Evolutionary conservation across 2,329 filamentous ascomycete genomes (phyloP), one percentile per base, ranked within the genome.

Genomic region (Magnaporthiopsis rhizophila): DNA sequence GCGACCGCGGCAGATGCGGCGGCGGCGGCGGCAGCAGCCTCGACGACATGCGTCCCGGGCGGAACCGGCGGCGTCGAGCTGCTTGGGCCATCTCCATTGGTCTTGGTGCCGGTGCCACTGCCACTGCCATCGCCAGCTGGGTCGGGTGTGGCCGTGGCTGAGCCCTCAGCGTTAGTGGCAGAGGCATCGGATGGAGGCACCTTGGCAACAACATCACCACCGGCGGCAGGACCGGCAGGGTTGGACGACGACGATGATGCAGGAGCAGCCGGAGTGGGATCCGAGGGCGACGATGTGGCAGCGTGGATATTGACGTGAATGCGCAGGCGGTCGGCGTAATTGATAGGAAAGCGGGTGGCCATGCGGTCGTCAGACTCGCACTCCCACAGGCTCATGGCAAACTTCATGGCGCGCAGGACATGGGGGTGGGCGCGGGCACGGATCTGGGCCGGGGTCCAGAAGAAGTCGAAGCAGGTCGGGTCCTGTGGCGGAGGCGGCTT

Each of bases 381-480:
- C 65, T 89, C 84, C 88, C 89, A 91, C 34, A 90, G 76, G 12
- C 80, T 78, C 80, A 89, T 87, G 72, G 89, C 82, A 70, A 89
- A 90, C 50, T 80, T 79, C 75, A 91, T 88, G 1, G 87, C 81
- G 53, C 77, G 77, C 57, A 90, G 78, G 66, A 90, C 80, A 68
- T 84, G 81, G 3, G 86, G 84, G 68, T 91, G 86, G 0, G 86
- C 84, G 30, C 88, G 83, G n/a, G 87, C 86, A 69, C 84, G 82
- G 64, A 88, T 82, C 74, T 91, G 88, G 1, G 87, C 83, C 0
- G 87, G 87, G 6, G 87, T 88, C 88, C 88, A 90, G 76, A 89
- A 90, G 70, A 90, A 83, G 74, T 90, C 88, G 74, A 87, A 90
- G 62, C 89, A 89, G 1, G 87, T 85, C 6, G 88, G 88, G 57